These are phyloP conservation scores for Eimeria maxima DNA, from an alignment of 169 alveolate species.

Conservation along the genomic window DNA sequence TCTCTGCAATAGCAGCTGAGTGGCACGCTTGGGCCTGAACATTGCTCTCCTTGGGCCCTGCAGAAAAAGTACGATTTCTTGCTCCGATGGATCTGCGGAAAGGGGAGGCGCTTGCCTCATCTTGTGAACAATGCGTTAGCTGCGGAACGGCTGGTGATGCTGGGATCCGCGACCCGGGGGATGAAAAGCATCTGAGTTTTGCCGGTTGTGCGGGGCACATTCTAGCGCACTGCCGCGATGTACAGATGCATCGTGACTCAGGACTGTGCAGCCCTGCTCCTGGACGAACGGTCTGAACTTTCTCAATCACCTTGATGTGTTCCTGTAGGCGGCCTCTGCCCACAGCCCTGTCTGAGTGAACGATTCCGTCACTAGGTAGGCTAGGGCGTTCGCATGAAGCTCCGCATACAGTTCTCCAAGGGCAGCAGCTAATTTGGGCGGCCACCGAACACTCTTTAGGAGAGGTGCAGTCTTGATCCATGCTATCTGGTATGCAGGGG, in stretches of 20 bases:
- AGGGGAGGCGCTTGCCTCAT: slow-evolving; percentile 34
- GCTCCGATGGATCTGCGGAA: not conserved
- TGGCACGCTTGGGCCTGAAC: not conserved
- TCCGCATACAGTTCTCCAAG: not conserved
- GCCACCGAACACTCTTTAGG: not conserved
- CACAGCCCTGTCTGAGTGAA: not conserved
- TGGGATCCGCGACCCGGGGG: slow-evolving; percentile 8
- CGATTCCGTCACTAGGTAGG: not conserved
- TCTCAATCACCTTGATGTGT: not conserved
- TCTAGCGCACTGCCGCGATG: not conserved
- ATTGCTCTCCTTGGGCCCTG: not conserved
- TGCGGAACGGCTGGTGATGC: slow-evolving; percentile 27
- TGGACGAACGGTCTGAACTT: not conserved
- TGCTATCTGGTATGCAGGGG: not conserved
- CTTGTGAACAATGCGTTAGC: not conserved
- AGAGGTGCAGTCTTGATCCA: not conserved
- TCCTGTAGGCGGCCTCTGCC: not conserved
- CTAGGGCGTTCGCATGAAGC: not conserved
- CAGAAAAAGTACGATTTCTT: not conserved
- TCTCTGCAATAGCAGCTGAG: not conserved
- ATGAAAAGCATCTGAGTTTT: slow-evolving; percentile 15
- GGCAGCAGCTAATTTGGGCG: slow-evolving; percentile 12
- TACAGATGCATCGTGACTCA: not conserved
- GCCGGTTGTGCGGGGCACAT: not conserved
- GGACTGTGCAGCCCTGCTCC: not conserved